Evolutionary conservation across 202 grass and related monocot species (phyloP).

Genomic region (Carex sylvatica): DNA sequence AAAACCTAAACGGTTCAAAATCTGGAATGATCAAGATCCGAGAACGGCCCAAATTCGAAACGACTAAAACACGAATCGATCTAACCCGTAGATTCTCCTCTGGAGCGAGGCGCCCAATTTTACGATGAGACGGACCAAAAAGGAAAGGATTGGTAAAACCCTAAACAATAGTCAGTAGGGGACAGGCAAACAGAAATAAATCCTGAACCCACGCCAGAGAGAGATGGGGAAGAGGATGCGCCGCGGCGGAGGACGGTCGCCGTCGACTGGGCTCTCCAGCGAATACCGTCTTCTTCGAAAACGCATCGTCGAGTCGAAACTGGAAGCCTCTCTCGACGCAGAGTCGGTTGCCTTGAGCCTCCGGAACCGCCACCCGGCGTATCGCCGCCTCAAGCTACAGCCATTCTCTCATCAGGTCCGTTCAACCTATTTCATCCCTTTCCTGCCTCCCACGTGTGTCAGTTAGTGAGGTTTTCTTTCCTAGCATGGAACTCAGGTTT

Average conservation of each 20-base stretch:
- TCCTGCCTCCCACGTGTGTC: not conserved
- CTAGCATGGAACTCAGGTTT: not conserved
- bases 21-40: too few species aligned
- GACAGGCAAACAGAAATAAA: not conserved
- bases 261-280: not conserved
- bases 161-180: not conserved
- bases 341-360: conserved; percentile 47
- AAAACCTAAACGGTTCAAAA: too few species aligned
- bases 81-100: too few species aligned
- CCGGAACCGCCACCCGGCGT: conserved; percentile 42
- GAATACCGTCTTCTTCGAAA: conserved; percentile 29
- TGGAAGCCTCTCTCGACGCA: conserved; percentile 30
- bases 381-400: conserved; percentile 44
- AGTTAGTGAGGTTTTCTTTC: not conserved
- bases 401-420: conserved; percentile 47
- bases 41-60: too few species aligned
- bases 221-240: conserved; percentile 59
- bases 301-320: conserved; percentile 34
- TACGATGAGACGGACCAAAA: too few species aligned
- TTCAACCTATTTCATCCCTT: conserved; percentile 32
- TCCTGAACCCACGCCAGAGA: not conserved
- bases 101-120: too few species aligned
- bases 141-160: not conserved
- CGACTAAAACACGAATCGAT: too few species aligned
- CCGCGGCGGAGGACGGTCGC: conserved; percentile 23